phyloP scores from a whole-genome alignment of 805 yeast genomes.

The Blastobotrys robertii region DNA sequence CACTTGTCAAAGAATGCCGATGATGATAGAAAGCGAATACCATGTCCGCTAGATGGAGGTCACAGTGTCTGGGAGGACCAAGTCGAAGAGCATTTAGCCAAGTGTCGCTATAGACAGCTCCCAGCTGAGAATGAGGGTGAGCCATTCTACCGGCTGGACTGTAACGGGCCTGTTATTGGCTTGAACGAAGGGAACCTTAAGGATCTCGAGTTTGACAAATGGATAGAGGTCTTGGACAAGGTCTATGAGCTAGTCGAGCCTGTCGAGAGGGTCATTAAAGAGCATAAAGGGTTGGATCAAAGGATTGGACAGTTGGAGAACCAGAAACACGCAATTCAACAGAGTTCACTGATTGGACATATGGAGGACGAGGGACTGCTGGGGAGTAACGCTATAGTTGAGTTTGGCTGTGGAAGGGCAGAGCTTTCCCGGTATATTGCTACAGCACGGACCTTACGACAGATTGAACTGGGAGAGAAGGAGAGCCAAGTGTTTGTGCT shows the following conservation, averaged over 20 bases:
- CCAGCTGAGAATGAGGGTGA: slow-evolving; percentile 25
- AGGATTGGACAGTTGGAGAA: slow-evolving; percentile 44
- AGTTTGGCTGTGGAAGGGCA: slow-evolving; percentile 89
- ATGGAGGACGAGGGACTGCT: slow-evolving; percentile 37
- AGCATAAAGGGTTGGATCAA: slow-evolving; percentile 29
- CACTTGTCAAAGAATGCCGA: slow-evolving; percentile 14
- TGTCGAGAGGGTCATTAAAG: slow-evolving; percentile 9
- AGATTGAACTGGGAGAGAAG: background rate
- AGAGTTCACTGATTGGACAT: slow-evolving; percentile 68
- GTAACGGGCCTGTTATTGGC: slow-evolving; percentile 30
- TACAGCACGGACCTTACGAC: slow-evolving; percentile 23
- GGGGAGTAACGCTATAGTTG: slow-evolving; percentile 36
- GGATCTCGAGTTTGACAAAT: slow-evolving; percentile 16
- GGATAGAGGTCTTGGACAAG: slow-evolving; percentile 23
- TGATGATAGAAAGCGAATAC: slow-evolving; percentile 38
- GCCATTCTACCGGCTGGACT: slow-evolving; percentile 43
- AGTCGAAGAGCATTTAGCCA: slow-evolving; percentile 44
- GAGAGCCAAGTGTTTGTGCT: slow-evolving; percentile 36
- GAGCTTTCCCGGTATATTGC: slow-evolving; percentile 61
- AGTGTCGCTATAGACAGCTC: slow-evolving; percentile 35
- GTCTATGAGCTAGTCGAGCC: slow-evolving; percentile 7
- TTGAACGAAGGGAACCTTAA: slow-evolving; percentile 2
- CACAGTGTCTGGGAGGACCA: slow-evolving; percentile 63
- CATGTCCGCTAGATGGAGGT: slow-evolving; percentile 68
- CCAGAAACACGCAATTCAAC: slow-evolving; percentile 75